Percentiles rank a stretch among this genome's conserved stretches.
These are phyloP conservation scores for Acer saccharum DNA, from an alignment of 345 rosid species.

Conservation along the genomic window DNA sequence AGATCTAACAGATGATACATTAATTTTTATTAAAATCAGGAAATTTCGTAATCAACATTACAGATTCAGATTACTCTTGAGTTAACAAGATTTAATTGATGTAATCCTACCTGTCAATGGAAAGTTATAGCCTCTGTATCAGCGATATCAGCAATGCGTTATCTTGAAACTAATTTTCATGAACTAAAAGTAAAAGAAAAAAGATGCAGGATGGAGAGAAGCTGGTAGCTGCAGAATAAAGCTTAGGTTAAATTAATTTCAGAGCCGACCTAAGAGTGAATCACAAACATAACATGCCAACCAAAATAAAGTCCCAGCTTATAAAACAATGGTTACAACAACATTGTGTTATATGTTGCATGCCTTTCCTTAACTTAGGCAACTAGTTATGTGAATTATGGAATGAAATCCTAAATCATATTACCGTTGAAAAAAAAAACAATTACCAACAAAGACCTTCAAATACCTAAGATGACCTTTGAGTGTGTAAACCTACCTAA, in stretches of 20 bases:
- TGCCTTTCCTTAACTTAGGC: background rate
- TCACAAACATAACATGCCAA: background rate
- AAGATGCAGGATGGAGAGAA: background rate
- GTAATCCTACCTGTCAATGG: background rate
- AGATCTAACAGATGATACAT: background rate
- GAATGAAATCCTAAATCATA: background rate
- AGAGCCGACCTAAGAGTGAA: background rate
- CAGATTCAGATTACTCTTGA: background rate
- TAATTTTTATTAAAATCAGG: background rate
- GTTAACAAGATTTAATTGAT: background rate
- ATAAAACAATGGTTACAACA: background rate
- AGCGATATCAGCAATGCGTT: background rate
- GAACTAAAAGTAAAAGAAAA: background rate
- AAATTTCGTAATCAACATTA: background rate
- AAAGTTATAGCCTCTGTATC: conserved; percentile 1
- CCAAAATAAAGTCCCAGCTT: background rate
- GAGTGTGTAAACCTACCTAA: background rate
- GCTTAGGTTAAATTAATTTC: background rate
- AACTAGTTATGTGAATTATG: background rate
- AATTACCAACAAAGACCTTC: no score
- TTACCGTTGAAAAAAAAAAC: background rate
- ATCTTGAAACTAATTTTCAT: background rate
- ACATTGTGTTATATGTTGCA: background rate
- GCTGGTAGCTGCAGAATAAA: background rate
- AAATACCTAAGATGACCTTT: no score